These are phyloP conservation scores for Strobilomyces dryophilus DNA, from an alignment of 768 basidiomycete species.

Conservation along the genomic window DNA sequence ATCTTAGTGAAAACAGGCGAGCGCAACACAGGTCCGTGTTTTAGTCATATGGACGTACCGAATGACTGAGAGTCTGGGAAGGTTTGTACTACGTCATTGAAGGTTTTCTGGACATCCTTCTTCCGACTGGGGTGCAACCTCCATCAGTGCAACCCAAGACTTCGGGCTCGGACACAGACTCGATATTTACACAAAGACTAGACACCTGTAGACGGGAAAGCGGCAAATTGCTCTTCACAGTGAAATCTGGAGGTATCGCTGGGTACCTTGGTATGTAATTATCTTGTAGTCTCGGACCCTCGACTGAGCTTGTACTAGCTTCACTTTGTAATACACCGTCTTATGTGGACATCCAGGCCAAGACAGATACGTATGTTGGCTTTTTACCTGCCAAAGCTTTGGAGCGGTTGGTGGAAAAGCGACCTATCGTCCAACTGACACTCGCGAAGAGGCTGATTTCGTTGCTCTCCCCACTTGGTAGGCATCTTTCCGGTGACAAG, in stretches of 20 bases:
- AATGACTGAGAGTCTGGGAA: conserved; percentile 19
- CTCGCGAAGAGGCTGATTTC: conserved; percentile 96
- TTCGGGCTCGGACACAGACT: conserved; percentile 33
- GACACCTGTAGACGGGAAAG: conserved; percentile 31
- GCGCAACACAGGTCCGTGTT: conserved; percentile 66
- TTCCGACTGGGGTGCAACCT: conserved; percentile 41
- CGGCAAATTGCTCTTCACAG: conserved; percentile 82
- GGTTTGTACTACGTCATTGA: conserved; percentile 94
- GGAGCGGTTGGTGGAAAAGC: conserved; percentile 86
- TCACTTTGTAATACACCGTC: conserved; percentile 89
- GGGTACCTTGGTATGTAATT: conserved; percentile 78
- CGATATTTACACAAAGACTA: conserved; percentile 32
- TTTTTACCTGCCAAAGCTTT: conserved; percentile 87
- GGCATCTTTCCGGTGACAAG: conserved; percentile 13
- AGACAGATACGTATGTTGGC: conserved; percentile 98
- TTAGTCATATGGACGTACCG: neutral
- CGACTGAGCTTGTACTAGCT: conserved; percentile 40
- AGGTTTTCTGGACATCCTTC: conserved; percentile 88
- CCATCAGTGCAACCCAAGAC: conserved; percentile 16
- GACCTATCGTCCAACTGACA: conserved; percentile 93
- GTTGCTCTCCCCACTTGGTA: conserved; percentile 87
- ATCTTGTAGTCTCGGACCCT: neutral
- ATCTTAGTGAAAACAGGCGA: conserved; percentile 88
- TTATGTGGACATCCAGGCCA: conserved; percentile 95
- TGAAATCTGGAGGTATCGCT: conserved; percentile 96